Evolutionary conservation across 352 stramenopile species (phyloP), one percentile per base, ranked within the genome.

Genomic region (Pythium angustatum): DNA sequence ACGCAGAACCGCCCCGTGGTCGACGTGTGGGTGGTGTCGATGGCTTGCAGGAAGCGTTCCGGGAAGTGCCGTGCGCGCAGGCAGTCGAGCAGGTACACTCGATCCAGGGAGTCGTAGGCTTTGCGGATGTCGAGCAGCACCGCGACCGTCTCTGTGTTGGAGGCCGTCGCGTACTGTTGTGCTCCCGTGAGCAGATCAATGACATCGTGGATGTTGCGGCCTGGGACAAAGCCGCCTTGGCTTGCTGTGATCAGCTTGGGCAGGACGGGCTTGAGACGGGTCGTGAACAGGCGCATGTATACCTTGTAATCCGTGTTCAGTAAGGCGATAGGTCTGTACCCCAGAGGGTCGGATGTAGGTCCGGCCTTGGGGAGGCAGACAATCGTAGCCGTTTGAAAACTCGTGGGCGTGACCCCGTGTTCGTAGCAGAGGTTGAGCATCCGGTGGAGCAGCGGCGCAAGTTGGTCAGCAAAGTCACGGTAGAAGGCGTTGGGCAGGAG

Each of bases 261-360:
- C 22, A 64, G 30, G 0, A 43, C 1, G 2, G 45, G 3, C 33
- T 40, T 26, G 26, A 57, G 2, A 8, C 58, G 44, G 4, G 2
- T 11, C 2, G 14, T n/a, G 5, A 64, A 26, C 28, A 51, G 6
- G 2, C 24, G 8, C 15, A 19, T 67, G n/a, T 27, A 45, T 4
- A 68, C 33, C 40, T 59, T 63, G 31, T 59, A 68, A 12, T 68
- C 52, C 0, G 40, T 58, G 26, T 57, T 63, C 30, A 57, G 26
- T 34, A 58, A 50, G 36, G 64, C 44, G 17, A 64, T 58, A 1
- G 47, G 47, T 17, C 57, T 30, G 27, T 62, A 54, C 1, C 14
- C 27, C 3, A 62, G 41, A 12, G 41, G 21, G 17, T 53, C 28
- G 2, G 3, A 5, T 5, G 54, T 17, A 2, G 19, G 26, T 3